phyloP scores from a whole-genome alignment of 352 stramenopile species.

The Globisporangium cederbergense region DNA sequence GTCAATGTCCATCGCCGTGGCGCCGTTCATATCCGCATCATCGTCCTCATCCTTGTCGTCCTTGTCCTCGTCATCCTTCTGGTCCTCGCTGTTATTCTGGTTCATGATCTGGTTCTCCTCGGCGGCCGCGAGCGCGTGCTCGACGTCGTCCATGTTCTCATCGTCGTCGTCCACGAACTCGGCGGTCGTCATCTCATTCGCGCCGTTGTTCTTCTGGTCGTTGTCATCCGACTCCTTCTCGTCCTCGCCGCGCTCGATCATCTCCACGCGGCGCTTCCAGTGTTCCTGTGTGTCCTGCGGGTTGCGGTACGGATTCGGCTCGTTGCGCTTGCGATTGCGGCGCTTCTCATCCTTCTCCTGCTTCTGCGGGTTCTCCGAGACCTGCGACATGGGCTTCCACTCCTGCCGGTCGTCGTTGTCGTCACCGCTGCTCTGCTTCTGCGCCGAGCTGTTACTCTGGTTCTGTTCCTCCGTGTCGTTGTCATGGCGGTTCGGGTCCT shows the following conservation, averaged over 20 bases:
- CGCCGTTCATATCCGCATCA: slow-evolving; percentile 31
- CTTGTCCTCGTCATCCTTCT: slow-evolving; percentile 55
- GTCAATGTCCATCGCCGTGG: slow-evolving; percentile 62
- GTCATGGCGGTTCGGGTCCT: slow-evolving; percentile 23
- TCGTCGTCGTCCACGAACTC: slow-evolving; percentile 71
- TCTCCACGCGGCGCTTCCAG: slow-evolving; percentile 96
- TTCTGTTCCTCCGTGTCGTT: slow-evolving; percentile 46
- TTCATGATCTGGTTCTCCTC: slow-evolving; percentile 72
- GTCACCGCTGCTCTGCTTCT: slow-evolving; percentile 49
- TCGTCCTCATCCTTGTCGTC: slow-evolving; percentile 36
- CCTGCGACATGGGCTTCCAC: slow-evolving; percentile 52
- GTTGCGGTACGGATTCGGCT: slow-evolving; percentile 95
- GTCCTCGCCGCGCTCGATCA: slow-evolving; percentile 56
- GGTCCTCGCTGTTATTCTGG: slow-evolving; percentile 37
- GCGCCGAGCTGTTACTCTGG: slow-evolving; percentile 47
- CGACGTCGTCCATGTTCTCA: slow-evolving; percentile 55
- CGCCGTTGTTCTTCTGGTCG: slow-evolving; percentile 37
- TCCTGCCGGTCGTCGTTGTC: slow-evolving; percentile 55
- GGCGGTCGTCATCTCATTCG: slow-evolving; percentile 45
- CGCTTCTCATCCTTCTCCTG: slow-evolving; percentile 69
- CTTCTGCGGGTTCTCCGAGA: slow-evolving; percentile 33
- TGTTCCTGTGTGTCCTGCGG: slow-evolving; percentile 95
- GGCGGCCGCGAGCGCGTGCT: slow-evolving; percentile 60
- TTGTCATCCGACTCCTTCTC: slow-evolving; percentile 18
- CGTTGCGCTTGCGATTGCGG: slow-evolving; percentile 59